A percentile compares a stretch with the other conserved stretches of the same genome.
These are phyloP conservation scores for Hypoxylon sp. DNA, from an alignment of 2,329 filamentous ascomycete species.

Conservation along the genomic window DNA sequence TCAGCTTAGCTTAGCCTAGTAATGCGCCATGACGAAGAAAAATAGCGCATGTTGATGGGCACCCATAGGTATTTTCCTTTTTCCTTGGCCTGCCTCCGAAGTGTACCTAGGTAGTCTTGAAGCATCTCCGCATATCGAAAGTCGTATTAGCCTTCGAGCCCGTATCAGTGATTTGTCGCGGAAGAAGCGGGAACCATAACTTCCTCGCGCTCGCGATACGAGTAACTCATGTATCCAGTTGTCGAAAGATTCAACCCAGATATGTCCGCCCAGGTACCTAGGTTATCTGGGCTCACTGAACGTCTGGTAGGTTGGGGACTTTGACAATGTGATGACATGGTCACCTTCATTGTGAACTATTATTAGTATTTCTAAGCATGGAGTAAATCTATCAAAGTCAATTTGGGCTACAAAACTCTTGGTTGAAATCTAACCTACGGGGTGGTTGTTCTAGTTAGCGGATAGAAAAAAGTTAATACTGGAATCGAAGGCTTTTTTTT, in stretches of 20 bases:
- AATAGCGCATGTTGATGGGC: neutral
- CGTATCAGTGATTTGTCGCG: neutral
- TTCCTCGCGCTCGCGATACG: neutral
- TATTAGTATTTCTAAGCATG: neutral
- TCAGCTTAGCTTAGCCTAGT: constrained; percentile 7
- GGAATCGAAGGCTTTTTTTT: neutral
- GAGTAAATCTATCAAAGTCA: neutral
- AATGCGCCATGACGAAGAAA: neutral
- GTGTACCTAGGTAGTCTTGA: neutral
- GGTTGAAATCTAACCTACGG: neutral
- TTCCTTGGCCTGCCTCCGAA: neutral
- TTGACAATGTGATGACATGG: neutral
- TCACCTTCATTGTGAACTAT: neutral
- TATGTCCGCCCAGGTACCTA: no score
- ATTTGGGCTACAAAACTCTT: neutral
- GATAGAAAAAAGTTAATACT: neutral
- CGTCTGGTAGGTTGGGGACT: no score
- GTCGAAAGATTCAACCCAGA: no score
- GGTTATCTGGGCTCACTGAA: no score
- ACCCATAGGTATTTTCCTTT: neutral
- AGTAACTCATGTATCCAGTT: neutral
- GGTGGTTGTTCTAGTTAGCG: no score
- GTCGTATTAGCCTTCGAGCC: neutral
- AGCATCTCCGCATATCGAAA: neutral
- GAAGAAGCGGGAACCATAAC: neutral